phyloP scores from a whole-genome alignment of 1,139 yeast genomes.

The Yarrowia galli region DNA sequence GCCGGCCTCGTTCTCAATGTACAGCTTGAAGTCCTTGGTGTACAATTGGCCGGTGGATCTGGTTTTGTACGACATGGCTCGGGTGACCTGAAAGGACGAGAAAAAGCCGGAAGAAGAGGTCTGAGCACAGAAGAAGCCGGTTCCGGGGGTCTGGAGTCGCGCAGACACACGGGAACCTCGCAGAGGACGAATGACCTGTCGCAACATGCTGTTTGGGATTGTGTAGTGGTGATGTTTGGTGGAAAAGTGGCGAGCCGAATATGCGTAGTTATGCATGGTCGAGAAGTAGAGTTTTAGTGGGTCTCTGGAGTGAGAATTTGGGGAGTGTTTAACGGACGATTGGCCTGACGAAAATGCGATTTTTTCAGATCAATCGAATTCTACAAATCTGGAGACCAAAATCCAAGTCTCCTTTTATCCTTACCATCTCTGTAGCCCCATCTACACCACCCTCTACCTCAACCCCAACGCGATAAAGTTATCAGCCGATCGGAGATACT shows the following conservation, averaged over 20 bases:
- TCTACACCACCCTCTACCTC: too few relatives aligned
- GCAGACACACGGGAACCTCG: background rate
- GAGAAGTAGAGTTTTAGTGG: background rate
- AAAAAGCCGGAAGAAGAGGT: conserved; percentile 18
- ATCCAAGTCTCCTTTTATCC: too few relatives aligned
- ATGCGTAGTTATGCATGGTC: background rate
- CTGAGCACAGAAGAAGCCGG: conserved; percentile 12
- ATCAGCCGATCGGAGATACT: conserved; percentile 23
- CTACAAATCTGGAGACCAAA: too few relatives aligned
- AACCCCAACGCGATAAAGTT: conserved; percentile 2
- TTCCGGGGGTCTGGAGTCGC: background rate
- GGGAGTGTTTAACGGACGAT: too few relatives aligned
- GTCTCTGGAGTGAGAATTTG: background rate
- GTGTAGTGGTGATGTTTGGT: background rate
- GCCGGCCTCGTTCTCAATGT: conserved; percentile 67
- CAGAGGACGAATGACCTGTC: conserved; percentile 11
- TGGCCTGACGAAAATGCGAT: too few relatives aligned
- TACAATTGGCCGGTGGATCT: conserved; percentile 86
- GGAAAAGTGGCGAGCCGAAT: background rate
- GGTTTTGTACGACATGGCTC: conserved; percentile 37
- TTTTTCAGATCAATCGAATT: too few relatives aligned
- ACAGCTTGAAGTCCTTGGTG: conserved; percentile 90
- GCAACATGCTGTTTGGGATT: background rate
- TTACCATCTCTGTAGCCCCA: too few relatives aligned
- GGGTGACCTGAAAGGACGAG: conserved; percentile 9